phyloP scores from a whole-genome alignment of 805 yeast genomes.

The Metschnikowia bowlesiae region DNA sequence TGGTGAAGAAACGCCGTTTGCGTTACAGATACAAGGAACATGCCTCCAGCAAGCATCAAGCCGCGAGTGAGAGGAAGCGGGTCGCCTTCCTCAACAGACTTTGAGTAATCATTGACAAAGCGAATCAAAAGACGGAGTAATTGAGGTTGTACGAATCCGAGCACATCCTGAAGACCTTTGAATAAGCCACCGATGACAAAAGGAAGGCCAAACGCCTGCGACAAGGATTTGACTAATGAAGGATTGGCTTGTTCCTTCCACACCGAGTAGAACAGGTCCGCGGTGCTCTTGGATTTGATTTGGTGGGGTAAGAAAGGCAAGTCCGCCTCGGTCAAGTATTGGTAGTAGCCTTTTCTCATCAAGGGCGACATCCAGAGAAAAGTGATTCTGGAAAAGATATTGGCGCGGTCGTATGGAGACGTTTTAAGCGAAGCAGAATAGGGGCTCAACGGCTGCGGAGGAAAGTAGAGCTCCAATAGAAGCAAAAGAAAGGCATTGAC shows the following conservation, averaged over 20 bases:
- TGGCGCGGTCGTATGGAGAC: conserved; percentile 24
- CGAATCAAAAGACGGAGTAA: conserved; percentile 31
- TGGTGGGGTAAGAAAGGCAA: conserved; percentile 77
- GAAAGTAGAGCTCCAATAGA: conserved; percentile 40
- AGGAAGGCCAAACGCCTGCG: conserved; percentile 70
- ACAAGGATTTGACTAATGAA: conserved; percentile 57
- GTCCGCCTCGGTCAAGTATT: conserved; percentile 54
- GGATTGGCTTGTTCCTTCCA: conserved; percentile 60
- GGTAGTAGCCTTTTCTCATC: conserved; percentile 71
- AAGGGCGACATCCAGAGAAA: conserved; percentile 89
- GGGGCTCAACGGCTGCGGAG: conserved; percentile 21
- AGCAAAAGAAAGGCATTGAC: conserved; percentile 41
- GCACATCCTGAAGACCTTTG: conserved; percentile 68
- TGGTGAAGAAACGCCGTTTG: conserved; percentile 77
- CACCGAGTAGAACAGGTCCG: conserved; percentile 45
- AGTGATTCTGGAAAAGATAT: conserved; percentile 73
- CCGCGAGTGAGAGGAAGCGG: conserved; percentile 68
- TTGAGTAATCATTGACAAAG: conserved; percentile 36
- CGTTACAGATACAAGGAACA: conserved; percentile 73
- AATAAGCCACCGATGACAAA: conserved; percentile 67
- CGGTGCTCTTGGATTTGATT: conserved; percentile 43
- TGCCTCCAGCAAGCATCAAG: conserved; percentile 65
- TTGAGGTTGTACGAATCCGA: conserved; percentile 42
- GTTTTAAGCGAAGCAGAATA: conserved; percentile 2
- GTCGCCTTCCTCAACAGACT: conserved; percentile 30